Conservation (phyloP, 2,329 filamentous ascomycete genomes). For the Aspergillus proliferans region DNA sequence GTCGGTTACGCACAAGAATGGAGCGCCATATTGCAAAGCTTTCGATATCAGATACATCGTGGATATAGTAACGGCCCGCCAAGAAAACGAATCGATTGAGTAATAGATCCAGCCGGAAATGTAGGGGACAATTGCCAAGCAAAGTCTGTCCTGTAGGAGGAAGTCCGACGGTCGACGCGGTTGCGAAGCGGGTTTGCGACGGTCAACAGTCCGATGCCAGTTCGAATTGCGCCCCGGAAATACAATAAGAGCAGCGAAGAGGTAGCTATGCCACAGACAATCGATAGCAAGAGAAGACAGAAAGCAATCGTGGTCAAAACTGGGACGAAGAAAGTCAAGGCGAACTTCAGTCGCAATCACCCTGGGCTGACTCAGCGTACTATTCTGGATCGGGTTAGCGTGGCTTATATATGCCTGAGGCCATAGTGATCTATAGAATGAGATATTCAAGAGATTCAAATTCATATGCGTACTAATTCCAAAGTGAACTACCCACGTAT, state of each 20-base stretch:
- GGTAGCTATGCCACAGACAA: too few species aligned
- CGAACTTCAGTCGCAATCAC: background rate
- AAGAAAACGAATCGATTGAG: background rate
- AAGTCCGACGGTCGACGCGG: background rate
- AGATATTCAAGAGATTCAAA: too few species aligned
- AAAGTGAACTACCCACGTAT: too few species aligned
- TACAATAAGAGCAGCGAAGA: too few species aligned
- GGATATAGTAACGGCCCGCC: background rate
- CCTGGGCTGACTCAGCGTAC: background rate
- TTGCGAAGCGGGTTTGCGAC: background rate
- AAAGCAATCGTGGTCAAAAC: background rate
- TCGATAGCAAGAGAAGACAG: background rate
- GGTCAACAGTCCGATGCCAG: background rate
- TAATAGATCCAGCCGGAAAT: background rate
- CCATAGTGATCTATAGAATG: background rate
- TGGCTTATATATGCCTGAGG: background rate
- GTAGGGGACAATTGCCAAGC: background rate
- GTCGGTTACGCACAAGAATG: constrained; percentile 40
- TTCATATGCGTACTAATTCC: too few species aligned
- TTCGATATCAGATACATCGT: constrained; percentile 36
- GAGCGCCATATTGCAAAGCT: constrained; percentile 42
- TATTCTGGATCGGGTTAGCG: background rate
- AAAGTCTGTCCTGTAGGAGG: background rate
- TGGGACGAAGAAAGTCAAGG: background rate
- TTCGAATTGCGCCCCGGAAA: background rate